Conservation (phyloP, 331 rosid genomes). For the Spiraea crenata region DNA sequence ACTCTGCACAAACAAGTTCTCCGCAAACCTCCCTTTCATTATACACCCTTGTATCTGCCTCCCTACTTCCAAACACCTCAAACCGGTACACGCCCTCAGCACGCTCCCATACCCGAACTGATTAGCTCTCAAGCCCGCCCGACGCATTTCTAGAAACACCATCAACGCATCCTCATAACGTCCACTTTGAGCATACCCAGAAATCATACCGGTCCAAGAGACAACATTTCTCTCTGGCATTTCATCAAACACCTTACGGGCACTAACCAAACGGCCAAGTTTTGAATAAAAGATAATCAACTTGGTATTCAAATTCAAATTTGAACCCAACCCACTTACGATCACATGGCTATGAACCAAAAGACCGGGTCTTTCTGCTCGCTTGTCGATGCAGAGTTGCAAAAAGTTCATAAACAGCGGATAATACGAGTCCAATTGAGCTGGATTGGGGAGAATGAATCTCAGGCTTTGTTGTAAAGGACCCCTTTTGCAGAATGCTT, state of each 20-base stretch:
- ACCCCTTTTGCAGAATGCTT: not conserved
- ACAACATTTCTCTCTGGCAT: conserved; percentile 28
- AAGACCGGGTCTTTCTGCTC: conserved; percentile 28
- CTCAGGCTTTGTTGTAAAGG: conserved; percentile 5
- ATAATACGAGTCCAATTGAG: conserved; percentile 5
- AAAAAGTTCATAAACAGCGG: conserved; percentile 23
- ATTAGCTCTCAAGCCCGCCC: conserved; percentile 25
- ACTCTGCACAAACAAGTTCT: conserved; percentile 27
- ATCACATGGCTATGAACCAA: conserved; percentile 27
- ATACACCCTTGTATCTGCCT: conserved; percentile 37
- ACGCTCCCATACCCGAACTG: conserved; percentile 37
- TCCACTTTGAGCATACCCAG: conserved; percentile 32
- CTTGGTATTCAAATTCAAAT: conserved; percentile 27
- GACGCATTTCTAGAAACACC: conserved; percentile 26
- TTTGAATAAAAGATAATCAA: conserved; percentile 10
- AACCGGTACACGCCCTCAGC: conserved; percentile 31
- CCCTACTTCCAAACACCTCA: conserved; percentile 27
- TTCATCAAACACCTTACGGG: conserved; percentile 26
- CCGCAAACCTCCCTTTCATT: conserved; percentile 20
- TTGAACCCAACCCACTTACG: conserved; percentile 30
- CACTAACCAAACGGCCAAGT: conserved; percentile 12
- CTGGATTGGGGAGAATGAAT: not conserved
- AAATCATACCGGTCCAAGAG: conserved; percentile 41
- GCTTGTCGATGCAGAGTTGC: conserved; percentile 26
- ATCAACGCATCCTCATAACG: conserved; percentile 19